Conservation (phyloP, 306 rosid genomes). For the Quercus berberidifolia region DNA sequence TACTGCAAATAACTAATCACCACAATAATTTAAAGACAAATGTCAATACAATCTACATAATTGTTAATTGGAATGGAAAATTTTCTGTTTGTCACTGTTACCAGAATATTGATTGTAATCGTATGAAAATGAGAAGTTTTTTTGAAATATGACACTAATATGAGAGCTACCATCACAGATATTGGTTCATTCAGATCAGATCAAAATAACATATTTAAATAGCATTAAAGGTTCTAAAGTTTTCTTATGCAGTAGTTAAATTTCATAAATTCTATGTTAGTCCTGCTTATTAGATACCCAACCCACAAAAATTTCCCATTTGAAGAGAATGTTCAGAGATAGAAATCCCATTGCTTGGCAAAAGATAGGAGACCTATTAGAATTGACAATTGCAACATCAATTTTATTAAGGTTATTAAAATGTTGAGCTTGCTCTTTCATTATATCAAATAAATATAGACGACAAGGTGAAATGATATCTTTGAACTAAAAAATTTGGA, state of each 20-base stretch:
- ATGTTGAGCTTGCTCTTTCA: neutral
- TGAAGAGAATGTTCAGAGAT: neutral
- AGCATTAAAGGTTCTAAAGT: neutral
- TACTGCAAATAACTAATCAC: conserved; percentile 12
- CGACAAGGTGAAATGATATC: neutral
- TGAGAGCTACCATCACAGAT: conserved; percentile 7
- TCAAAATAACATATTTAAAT: conserved; percentile 4
- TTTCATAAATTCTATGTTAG: neutral
- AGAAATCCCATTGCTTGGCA: neutral
- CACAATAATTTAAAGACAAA: neutral
- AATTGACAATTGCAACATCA: neutral
- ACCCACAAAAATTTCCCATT: neutral
- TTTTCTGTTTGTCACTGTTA: neutral
- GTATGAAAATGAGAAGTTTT: neutral
- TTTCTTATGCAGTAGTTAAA: neutral
- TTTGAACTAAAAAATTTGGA: neutral
- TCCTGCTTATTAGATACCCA: neutral
- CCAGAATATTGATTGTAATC: conserved; percentile 2
- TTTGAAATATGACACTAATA: neutral
- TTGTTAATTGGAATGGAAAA: neutral
- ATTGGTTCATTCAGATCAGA: conserved; percentile 13
- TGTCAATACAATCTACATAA: conserved; percentile 3
- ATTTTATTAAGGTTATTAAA: neutral
- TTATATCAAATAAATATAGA: neutral
- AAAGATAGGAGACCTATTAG: neutral